Conservation (phyloP, 257 asterid species). For the Solanum verrucosum region DNA sequence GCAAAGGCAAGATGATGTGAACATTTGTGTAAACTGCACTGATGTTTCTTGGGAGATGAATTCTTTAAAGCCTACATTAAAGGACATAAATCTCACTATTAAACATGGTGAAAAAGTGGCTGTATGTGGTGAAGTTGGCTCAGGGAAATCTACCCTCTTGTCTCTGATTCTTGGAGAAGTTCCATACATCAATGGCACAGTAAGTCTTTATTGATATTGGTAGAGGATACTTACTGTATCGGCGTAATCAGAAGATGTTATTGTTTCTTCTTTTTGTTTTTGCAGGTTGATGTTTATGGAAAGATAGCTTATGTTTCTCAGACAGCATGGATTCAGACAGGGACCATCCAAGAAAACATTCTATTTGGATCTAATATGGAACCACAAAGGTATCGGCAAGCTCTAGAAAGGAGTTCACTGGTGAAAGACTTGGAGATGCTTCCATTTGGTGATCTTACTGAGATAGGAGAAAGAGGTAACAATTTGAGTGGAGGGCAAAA, state of each 20-base stretch:
- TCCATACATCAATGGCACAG: conserved; percentile 62
- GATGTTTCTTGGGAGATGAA: conserved; percentile 67
- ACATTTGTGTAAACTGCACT: conserved; percentile 29
- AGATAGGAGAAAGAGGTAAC: conserved; percentile 92
- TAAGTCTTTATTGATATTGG: conserved; percentile 23
- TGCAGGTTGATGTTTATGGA: conserved; percentile 62
- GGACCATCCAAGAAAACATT: conserved; percentile 71
- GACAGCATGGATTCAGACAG: conserved; percentile 95
- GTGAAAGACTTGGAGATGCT: conserved; percentile 73
- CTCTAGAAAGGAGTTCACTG: conserved; percentile 66
- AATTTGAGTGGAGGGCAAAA: conserved; percentile 96
- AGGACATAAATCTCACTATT: conserved; percentile 33
- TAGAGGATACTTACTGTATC: neutral
- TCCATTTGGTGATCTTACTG: conserved; percentile 88
- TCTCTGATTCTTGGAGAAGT: conserved; percentile 84
- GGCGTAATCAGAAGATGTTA: neutral
- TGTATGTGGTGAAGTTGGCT: conserved; percentile 92
- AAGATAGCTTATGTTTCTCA: conserved; percentile 86
- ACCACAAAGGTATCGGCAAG: conserved; percentile 47
- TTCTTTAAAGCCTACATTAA: conserved; percentile 31
- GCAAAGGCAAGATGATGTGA: conserved; percentile 6
- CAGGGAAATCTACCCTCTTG: conserved; percentile 84
- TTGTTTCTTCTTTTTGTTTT: neutral
- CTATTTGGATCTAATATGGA: conserved; percentile 70
- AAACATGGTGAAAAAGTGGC: conserved; percentile 67